These are phyloP conservation scores for Aspergillus transmontanensis DNA, from an alignment of 2,329 filamentous ascomycete genomes.

Conservation along the genomic window DNA sequence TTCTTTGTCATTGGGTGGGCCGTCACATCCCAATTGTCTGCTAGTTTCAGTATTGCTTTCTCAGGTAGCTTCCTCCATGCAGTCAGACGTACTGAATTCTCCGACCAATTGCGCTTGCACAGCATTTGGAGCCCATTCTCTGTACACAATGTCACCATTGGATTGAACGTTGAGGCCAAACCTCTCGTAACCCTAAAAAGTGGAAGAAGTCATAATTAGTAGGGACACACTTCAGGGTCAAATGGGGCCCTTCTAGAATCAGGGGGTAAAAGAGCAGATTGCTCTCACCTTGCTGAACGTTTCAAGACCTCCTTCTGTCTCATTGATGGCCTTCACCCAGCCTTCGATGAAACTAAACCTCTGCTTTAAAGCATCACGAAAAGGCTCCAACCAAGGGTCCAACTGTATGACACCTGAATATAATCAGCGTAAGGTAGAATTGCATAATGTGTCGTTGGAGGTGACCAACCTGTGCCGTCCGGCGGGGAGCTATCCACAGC, in stretches of 20 bases:
- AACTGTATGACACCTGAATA: slow-evolving; percentile 76
- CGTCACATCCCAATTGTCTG: slow-evolving; percentile 83
- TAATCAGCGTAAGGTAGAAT: slow-evolving; percentile 7
- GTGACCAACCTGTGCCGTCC: slow-evolving; percentile 35
- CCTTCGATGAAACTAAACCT: slow-evolving; percentile 78
- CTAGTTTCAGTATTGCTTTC: slow-evolving; percentile 29
- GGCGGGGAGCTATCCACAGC: slow-evolving; percentile 3
- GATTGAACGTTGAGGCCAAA: slow-evolving; percentile 82
- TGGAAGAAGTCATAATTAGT: slow-evolving; percentile 3
- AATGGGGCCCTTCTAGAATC: neutral
- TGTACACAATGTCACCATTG: slow-evolving; percentile 84
- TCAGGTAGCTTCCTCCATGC: slow-evolving; percentile 1
- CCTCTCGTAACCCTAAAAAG: slow-evolving; percentile 72
- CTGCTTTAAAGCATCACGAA: slow-evolving; percentile 73
- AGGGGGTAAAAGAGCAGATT: neutral
- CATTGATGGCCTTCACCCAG: slow-evolving; percentile 83
- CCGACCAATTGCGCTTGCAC: slow-evolving; percentile 82
- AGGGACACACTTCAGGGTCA: neutral
- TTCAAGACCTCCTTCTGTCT: slow-evolving; percentile 83
- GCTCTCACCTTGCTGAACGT: slow-evolving; percentile 78
- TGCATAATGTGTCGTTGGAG: neutral
- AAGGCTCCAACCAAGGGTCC: slow-evolving; percentile 88
- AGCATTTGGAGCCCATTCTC: slow-evolving; percentile 96
- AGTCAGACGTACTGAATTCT: slow-evolving; percentile 75
- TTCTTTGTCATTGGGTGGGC: slow-evolving; percentile 88